Percentiles rank a stretch among this genome's conserved stretches.
These are phyloP conservation scores for Phlyctochytrium bullatum DNA, from an alignment of 192 early-diverging fungal genomes.

Conservation along the genomic window DNA sequence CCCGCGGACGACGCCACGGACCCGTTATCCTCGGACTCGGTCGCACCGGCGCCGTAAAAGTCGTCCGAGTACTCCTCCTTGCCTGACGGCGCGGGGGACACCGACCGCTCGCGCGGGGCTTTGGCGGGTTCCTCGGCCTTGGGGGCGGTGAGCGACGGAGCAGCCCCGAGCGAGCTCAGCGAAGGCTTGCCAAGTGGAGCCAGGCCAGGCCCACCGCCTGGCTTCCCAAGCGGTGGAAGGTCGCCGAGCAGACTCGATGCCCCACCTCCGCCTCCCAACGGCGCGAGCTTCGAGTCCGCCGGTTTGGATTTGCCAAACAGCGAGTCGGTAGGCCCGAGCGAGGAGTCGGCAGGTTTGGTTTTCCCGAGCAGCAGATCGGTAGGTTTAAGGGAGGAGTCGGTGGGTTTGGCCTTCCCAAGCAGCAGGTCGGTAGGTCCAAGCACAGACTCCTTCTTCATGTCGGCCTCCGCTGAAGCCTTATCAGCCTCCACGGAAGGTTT, in stretches of 20 bases:
- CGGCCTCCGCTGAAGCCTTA: neutral
- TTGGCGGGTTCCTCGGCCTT: neutral
- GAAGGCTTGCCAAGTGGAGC: neutral
- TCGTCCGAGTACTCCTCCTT: constrained; percentile 22
- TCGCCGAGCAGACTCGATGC: neutral
- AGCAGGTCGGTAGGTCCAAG: neutral
- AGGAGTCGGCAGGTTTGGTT: neutral
- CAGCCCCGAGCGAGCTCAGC: neutral
- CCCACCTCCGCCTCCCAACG: no score
- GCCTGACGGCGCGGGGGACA: neutral
- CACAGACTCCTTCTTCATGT: neutral
- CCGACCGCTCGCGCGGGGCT: neutral
- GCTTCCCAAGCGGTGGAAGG: neutral
- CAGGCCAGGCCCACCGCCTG: neutral
- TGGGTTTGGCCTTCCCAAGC: neutral
- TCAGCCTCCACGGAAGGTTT: neutral
- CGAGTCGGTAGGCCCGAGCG: neutral
- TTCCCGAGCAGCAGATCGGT: neutral
- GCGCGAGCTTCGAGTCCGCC: neutral
- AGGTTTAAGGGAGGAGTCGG: neutral
- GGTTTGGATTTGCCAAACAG: neutral
- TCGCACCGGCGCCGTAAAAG: constrained; percentile 41
- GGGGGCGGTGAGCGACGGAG: neutral
- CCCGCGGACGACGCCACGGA: neutral
- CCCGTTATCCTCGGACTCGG: constrained; percentile 27